A percentile compares a stretch with the other conserved stretches of the same genome.
Evolutionary conservation across 1,284 basidiomycete genomes (phyloP).

Genomic region (Moesziomyces aphidis): DNA sequence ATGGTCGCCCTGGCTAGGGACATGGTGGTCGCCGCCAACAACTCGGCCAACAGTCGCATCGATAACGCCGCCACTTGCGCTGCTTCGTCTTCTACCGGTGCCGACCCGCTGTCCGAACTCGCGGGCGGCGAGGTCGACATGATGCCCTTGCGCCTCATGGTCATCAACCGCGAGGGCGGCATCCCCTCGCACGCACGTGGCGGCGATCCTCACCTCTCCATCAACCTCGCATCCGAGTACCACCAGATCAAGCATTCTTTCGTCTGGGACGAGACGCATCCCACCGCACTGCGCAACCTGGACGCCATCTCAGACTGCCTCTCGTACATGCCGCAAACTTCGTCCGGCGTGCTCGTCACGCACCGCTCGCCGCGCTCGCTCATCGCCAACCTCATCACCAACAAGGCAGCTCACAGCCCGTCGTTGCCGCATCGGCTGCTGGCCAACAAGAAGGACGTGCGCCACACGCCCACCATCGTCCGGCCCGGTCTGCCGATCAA

Average conservation of each 20-base stretch:
- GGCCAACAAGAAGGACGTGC: conserved; percentile 84
- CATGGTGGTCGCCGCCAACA: conserved; percentile 74
- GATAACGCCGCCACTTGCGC: conserved; percentile 2
- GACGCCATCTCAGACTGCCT: conserved; percentile 89
- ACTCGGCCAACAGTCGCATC: not conserved
- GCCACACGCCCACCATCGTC: conserved; percentile 91
- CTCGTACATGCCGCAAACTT: conserved; percentile 89
- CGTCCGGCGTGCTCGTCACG: conserved; percentile 94
- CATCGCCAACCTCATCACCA: conserved; percentile 97
- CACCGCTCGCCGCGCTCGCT: conserved; percentile 95
- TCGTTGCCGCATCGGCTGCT: conserved; percentile 92
- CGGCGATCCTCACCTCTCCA: conserved; percentile 92
- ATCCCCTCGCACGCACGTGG: conserved; percentile 96
- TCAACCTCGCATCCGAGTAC: conserved; percentile 92
- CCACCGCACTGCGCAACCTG: conserved; percentile 87
- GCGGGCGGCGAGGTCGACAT: conserved; percentile 65
- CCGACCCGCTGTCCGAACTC: conserved; percentile 21
- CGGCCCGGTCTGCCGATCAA: conserved; percentile 87
- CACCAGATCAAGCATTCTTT: conserved; percentile 89
- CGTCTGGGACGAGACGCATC: conserved; percentile 84
- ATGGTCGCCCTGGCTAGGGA: conserved; percentile 87
- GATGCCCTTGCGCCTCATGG: conserved; percentile 85
- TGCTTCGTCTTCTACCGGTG: not conserved
- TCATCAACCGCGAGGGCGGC: conserved; percentile 96
- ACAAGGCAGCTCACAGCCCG: conserved; percentile 95